A percentile compares a stretch with the other conserved stretches of the same genome.
These are phyloP conservation scores for Solanum piurae DNA, from an alignment of 257 asterid genomes.

Conservation along the genomic window DNA sequence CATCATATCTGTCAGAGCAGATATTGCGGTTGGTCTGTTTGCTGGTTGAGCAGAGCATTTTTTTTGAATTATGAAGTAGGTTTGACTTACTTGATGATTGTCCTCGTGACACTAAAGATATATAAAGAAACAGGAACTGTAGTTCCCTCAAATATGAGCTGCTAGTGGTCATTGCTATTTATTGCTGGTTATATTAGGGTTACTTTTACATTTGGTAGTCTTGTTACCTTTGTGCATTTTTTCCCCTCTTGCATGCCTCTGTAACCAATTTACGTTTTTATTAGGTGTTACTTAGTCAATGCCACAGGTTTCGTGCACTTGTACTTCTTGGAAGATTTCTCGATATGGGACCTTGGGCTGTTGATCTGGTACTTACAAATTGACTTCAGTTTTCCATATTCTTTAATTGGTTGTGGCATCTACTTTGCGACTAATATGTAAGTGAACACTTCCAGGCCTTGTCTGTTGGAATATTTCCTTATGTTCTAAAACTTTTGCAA, in stretches of 20 bases:
- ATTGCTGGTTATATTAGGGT: neutral
- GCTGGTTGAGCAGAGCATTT: neutral
- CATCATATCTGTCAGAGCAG: neutral
- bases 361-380: conserved; percentile 80
- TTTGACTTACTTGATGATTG: neutral
- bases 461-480: conserved; percentile 98
- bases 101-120: neutral
- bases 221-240: neutral
- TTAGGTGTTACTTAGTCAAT: conserved; percentile 89
- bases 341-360: conserved; percentile 99
- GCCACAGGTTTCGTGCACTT: conserved; percentile 95
- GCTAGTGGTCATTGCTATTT: neutral
- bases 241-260: neutral
- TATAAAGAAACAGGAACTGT: neutral
- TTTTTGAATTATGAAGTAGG: neutral
- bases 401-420: no score
- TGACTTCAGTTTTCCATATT: no score
- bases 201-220: neutral
- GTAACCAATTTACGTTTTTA: neutral
- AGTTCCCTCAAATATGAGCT: neutral
- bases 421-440: no score
- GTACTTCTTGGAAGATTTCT: conserved; percentile 97
- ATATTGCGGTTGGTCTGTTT: neutral
- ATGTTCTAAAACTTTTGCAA: conserved; percentile 85
- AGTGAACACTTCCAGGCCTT: conserved; percentile 53